Conservation (phyloP, 805 yeast genomes). For the Saccharomycopsis sp. region DNA sequence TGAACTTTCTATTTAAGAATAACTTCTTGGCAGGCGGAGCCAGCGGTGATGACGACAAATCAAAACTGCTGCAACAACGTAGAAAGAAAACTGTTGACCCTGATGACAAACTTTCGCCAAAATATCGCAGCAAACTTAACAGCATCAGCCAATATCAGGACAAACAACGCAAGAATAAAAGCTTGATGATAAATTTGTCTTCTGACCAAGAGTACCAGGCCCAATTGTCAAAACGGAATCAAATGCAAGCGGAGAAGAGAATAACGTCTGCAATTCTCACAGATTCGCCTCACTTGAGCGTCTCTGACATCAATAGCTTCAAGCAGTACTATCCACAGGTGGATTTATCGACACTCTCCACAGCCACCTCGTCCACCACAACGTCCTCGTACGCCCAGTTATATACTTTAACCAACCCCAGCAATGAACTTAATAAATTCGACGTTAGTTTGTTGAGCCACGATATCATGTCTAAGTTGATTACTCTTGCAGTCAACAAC, state of each 20-base stretch:
- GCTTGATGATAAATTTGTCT: constrained; percentile 11
- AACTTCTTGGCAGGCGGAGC: constrained; percentile 4
- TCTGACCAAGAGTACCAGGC: constrained; percentile 11
- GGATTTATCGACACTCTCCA: constrained; percentile 23
- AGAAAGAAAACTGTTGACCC: not conserved
- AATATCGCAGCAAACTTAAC: constrained; percentile 6
- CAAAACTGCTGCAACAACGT: not conserved
- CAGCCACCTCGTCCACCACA: constrained; percentile 31
- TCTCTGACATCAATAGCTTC: constrained; percentile 16
- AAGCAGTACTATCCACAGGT: constrained; percentile 13
- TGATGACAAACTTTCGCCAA: constrained; percentile 1
- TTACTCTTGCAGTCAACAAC: constrained; percentile 55
- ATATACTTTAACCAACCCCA: constrained; percentile 57
- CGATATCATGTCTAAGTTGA: constrained; percentile 57
- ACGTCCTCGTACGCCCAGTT: constrained; percentile 51
- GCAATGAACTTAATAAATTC: constrained; percentile 55
- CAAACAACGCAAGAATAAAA: constrained; percentile 15
- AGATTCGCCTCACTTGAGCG: not conserved
- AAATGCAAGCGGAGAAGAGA: not conserved
- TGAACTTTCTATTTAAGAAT: constrained; percentile 22
- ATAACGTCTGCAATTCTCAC: not conserved
- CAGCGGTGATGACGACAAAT: constrained; percentile 6
- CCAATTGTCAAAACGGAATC: not conserved
- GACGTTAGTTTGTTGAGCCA: constrained; percentile 66
- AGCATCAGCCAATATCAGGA: constrained; percentile 16